Percentiles rank a stretch among this genome's conserved stretches.
These are phyloP conservation scores for Aureobasidium subglaciale DNA, from an alignment of 2,329 filamentous ascomycete genomes.

Conservation along the genomic window DNA sequence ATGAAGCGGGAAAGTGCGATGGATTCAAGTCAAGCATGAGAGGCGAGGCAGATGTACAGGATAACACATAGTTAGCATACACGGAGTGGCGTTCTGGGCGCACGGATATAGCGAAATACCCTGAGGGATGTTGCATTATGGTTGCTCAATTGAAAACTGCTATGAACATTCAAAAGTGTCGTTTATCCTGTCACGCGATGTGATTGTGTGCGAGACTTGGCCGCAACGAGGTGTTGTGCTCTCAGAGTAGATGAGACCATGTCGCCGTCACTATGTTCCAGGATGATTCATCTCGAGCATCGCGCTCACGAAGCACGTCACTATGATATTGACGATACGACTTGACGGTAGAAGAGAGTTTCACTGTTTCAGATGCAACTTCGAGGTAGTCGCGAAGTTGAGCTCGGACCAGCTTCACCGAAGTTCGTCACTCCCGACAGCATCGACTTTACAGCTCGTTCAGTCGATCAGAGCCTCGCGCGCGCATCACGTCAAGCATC, in stretches of 20 bases:
- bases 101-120: constrained; percentile 8
- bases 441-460: neutral
- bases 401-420: neutral
- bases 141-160: neutral
- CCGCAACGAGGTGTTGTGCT: neutral
- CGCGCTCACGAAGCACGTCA: too few species aligned
- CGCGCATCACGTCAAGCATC: constrained; percentile 2
- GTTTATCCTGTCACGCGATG: neutral
- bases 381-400: neutral
- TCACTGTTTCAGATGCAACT: neutral
- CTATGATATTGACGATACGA: too few species aligned
- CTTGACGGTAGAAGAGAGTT: too few species aligned
- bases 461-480: neutral
- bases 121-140: constrained; percentile 1
- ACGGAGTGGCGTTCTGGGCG: constrained; percentile 4
- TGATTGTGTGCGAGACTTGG: neutral
- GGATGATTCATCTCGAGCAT: too few species aligned
- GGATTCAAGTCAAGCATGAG: constrained; percentile 20
- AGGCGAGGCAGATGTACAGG: constrained; percentile 7
- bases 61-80: constrained; percentile 8
- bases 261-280: neutral
- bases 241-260: neutral
- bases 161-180: neutral
- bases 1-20: constrained; percentile 46
- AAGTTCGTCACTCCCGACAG: constrained; percentile 3